Evolutionary conservation across 2,329 filamentous ascomycete genomes (phyloP), one percentile per base, ranked within the genome.

Genomic region (Cladosporium sp.): DNA sequence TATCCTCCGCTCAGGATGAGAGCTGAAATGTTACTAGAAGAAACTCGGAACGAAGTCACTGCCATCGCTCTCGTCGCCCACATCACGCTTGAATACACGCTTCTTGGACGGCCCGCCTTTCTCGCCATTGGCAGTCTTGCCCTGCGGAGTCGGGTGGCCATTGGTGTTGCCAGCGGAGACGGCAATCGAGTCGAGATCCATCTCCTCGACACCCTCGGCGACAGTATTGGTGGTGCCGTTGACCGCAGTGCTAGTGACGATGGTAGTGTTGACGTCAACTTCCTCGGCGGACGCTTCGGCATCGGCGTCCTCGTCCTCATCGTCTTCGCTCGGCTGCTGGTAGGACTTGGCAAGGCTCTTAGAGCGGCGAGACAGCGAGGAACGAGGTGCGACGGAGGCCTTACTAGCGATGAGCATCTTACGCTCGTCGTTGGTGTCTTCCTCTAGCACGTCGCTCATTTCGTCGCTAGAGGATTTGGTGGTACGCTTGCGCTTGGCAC

Each of bases 391-490:
- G n/a, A n/a, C n/a, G n/a, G n/a, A n/a, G n/a, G n/a, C n/a, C n/a
- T n/a, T n/a, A n/a, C n/a, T n/a, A n/a, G n/a, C n/a, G n/a, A n/a
- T 49, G 17, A 56, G 19, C 13, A 15, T 51, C 30, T 52, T 47
- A 12, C 27, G 40, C 13, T 60, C 61, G n/a, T 52, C 56, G 11
- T 59, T 60, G 2, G 54, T 52, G 50, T 61, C 59, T 34, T 64
- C 60, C 18, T 62, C 59, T n/a, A n/a, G 8, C 12, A 11, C 37
- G 15, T 61, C 60, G 29, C 52, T 56, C 57, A 60, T 56, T 7
- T 39, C 44, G n/a, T 54, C 55, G 27, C 51, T 53, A 24, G 48
- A 43, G 3, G 50, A 50, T 7, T 56, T 57, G 32, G 56, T 55
- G 13, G 51, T 29, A 3, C 49, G 36, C 7, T 42, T 47, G 13